Percentiles rank a stretch among this genome's conserved stretches.
Evolutionary conservation across 768 basidiomycete species (phyloP).

Genomic region (Pleurotus djamor): DNA sequence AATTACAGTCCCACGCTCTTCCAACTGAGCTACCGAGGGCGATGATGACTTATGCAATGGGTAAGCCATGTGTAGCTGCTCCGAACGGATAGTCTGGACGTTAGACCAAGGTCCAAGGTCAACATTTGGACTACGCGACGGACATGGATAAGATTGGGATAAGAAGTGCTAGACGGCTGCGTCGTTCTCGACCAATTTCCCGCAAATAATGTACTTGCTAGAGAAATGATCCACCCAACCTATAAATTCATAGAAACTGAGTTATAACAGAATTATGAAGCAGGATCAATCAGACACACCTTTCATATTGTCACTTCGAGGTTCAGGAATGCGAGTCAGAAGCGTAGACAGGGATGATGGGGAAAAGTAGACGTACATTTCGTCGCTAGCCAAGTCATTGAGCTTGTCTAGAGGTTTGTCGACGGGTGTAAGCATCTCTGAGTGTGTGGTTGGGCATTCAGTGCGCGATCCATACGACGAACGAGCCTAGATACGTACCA

Average conservation of each 20-base stretch:
- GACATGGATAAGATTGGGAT: too few species aligned
- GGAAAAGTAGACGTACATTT: slow-evolving; percentile 60
- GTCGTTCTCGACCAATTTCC: slow-evolving; percentile 83
- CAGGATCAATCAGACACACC: slow-evolving; percentile 37
- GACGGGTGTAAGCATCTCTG: slow-evolving; percentile 89
- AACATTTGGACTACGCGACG: too few species aligned
- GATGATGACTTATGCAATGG: too few species aligned
- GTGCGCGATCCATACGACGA: not conserved
- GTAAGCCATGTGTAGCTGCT: too few species aligned
- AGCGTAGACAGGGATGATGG: not conserved
- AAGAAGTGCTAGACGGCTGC: slow-evolving; percentile 28
- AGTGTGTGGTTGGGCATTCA: not conserved
- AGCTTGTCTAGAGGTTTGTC: slow-evolving; percentile 87
- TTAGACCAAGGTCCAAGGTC: too few species aligned
- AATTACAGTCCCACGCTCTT: slow-evolving; percentile 7
- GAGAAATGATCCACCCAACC: slow-evolving; percentile 95
- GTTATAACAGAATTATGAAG: not conserved
- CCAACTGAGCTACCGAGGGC: slow-evolving; percentile 7
- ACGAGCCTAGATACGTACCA: slow-evolving; percentile 47
- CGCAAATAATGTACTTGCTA: slow-evolving; percentile 90
- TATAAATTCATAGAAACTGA: slow-evolving; percentile 18
- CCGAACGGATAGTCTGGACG: too few species aligned
- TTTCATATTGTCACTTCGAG: slow-evolving; percentile 85
- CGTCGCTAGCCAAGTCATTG: slow-evolving; percentile 71
- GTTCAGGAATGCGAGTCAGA: not conserved